Base-by-base conservation (phyloP, 768 basidiomycete genomes). In the Mrakia frigida region DNA sequence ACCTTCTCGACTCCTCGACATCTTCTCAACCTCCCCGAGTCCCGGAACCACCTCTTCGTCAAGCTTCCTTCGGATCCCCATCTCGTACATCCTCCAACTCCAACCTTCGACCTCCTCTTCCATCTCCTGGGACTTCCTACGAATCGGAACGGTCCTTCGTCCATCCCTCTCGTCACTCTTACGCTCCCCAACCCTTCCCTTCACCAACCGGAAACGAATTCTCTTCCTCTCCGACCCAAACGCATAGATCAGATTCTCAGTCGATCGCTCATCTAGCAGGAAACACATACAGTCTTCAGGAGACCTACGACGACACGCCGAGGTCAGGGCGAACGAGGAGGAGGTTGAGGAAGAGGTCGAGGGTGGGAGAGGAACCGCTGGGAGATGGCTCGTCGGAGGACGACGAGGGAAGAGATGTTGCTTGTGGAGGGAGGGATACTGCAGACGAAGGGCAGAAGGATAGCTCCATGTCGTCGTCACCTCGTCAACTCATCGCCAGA, bases 401-500 rank as follows among this genome's bases (percentile, higher is more conserved):
- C n/a, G 72, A 73, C 60, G 39, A 43, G 14, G 25, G 41, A 13
- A 39, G 65, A 41, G 35, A 68, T 39, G 65, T 28, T 33, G 31
- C 46, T 28, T 6, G 39, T 25, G 28, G 43, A 56, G n/a, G 70
- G 16, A 31, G 35, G 28, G 73, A 52, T 2, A n/a, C 6, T 6
- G 25, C 46, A 31, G 73, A 63, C 4, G 59, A 39, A 13, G 23
- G 37, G 43, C 23, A 23, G 21, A 39, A 39, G 65, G 65, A 68
- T 10, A 9, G 61, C 13, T 10, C 73, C 60, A 35, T 59, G 31
- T 73, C 63, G 31, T 46, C 39, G 46, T 74, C 74, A 9, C 74
- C 74, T 13, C 52, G 74, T n/a, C 74, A 75, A 68, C 56, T 68
- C 28, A 41, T 75, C 21, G 56, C 74, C 0, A 4, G 74, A n/a